A percentile compares a stretch with the other conserved stretches of the same genome.
phyloP scores from a whole-genome alignment of 2,329 filamentous ascomycete genomes.

The Rutstroemia sp. region DNA sequence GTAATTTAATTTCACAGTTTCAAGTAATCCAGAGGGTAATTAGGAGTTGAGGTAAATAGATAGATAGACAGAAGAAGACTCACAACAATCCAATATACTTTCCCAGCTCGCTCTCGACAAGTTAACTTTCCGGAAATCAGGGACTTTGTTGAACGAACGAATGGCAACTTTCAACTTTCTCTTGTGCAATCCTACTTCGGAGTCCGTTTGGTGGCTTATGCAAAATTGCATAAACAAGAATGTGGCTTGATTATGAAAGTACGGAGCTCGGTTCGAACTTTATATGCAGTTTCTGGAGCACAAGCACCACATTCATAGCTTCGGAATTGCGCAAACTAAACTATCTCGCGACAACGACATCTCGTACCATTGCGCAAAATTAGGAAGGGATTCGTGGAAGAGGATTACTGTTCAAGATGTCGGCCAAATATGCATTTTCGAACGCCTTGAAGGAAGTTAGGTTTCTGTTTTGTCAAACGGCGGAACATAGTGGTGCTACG shows the following conservation, averaged over 20 bases:
- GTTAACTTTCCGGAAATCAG: neutral
- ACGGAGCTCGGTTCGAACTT: too few relatives aligned
- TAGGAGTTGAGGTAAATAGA: neutral
- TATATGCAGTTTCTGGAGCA: too few relatives aligned
- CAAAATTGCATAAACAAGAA: neutral
- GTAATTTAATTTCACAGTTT: too few relatives aligned
- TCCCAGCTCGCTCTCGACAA: too few relatives aligned
- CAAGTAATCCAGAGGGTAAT: too few relatives aligned
- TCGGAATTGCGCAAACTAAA: too few relatives aligned
- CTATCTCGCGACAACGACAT: neutral
- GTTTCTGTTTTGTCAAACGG: slow-evolving; percentile 95
- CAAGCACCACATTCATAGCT: too few relatives aligned
- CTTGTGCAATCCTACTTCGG: neutral
- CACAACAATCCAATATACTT: neutral
- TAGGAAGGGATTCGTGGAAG: neutral
- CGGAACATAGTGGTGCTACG: slow-evolving; percentile 79
- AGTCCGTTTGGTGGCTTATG: neutral
- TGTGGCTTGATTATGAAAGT: neutral
- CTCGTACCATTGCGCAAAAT: too few relatives aligned
- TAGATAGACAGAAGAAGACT: neutral
- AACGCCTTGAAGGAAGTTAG: slow-evolving; percentile 88
- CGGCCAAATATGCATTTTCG: slow-evolving; percentile 85
- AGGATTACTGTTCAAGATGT: slow-evolving; percentile 52
- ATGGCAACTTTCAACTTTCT: neutral
- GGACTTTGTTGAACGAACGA: neutral